These are phyloP conservation scores for Ramichloridium luteum DNA, from an alignment of 2,329 filamentous ascomycete species.

Conservation along the genomic window DNA sequence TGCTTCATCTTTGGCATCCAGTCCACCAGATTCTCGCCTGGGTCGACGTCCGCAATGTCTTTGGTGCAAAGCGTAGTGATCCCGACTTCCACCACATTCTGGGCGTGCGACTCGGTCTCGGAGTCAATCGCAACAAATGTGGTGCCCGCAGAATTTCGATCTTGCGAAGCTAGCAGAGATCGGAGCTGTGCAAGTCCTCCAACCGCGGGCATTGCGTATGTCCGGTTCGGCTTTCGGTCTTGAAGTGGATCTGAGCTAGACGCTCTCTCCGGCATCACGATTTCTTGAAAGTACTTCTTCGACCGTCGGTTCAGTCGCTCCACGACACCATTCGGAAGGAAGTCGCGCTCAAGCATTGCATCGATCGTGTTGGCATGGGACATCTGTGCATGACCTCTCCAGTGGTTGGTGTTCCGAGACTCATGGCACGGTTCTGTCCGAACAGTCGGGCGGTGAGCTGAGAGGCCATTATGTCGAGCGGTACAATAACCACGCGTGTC, in stretches of 20 bases:
- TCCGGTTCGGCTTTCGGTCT: neutral
- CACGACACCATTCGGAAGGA: constrained; percentile 2
- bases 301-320: constrained; percentile 2
- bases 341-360: too few relatives aligned
- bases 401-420: too few relatives aligned
- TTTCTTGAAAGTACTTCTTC: neutral
- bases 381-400: too few relatives aligned
- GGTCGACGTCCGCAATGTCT: constrained; percentile 41
- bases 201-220: neutral
- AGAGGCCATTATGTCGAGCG: too few relatives aligned
- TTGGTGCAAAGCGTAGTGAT: constrained; percentile 62
- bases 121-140: constrained; percentile 63
- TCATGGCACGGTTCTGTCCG: too few relatives aligned
- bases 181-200: neutral
- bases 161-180: neutral
- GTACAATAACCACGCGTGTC: too few relatives aligned
- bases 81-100: constrained; percentile 66
- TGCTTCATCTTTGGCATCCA: constrained; percentile 53
- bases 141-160: constrained; percentile 2
- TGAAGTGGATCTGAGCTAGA: neutral
- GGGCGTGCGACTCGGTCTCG: constrained; percentile 59
- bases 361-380: too few relatives aligned
- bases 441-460: too few relatives aligned
- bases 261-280: neutral
- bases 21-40: constrained; percentile 46